Base-by-base conservation (phyloP, 768 basidiomycete genomes). In the Crassisporium funariophilum region DNA sequence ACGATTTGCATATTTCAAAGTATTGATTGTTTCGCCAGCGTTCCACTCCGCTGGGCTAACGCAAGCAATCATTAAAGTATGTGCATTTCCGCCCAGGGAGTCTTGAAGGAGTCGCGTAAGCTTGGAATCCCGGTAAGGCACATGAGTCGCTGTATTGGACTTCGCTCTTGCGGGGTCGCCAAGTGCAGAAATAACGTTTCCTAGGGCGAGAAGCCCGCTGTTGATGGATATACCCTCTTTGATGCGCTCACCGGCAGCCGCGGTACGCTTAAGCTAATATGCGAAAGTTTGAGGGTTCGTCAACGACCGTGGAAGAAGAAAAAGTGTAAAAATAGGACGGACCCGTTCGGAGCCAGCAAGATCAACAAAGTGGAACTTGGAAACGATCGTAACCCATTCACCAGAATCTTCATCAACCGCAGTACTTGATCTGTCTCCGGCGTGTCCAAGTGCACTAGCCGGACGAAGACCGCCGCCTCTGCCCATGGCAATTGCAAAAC, bases 181-280 rank as follows among this genome's bases (percentile, higher is more conserved):
- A 15, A 98, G 84, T 0, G 95, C 93, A 50, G 95, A 98, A 49
- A 99, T 98, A 59, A 99, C 97, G 66, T 99, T 99, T 36, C 97
- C 97, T 16, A 99, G 80, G 13, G 97, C 95, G 25, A 94, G 79
- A 24, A 99, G 82, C 50, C 97, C 97, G 51, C 91, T 89, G 73
- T 99, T 99, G 73, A 98, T 98, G 21, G 92, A 93, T 44, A 97
- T 97, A n/a, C 95, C 95, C 70, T 98, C 97, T 66, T 93, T 98
- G 67, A 95, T 91, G 46, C 95, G 88, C 53, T 98, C 95, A 4
- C 97, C 97, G 7, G 85, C 86, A 4, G 95, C 97, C 1, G 94
- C 91, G 7, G 97, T 99, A 34, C 97, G 85, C 68, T 99, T 99
- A 37, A 99, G 77, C 89, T 93, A 57, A 33, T 55, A 53, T 31